These are phyloP conservation scores for Trypanosoma vivax DNA, from an alignment of 208 protist genomes.

Conservation along the genomic window DNA sequence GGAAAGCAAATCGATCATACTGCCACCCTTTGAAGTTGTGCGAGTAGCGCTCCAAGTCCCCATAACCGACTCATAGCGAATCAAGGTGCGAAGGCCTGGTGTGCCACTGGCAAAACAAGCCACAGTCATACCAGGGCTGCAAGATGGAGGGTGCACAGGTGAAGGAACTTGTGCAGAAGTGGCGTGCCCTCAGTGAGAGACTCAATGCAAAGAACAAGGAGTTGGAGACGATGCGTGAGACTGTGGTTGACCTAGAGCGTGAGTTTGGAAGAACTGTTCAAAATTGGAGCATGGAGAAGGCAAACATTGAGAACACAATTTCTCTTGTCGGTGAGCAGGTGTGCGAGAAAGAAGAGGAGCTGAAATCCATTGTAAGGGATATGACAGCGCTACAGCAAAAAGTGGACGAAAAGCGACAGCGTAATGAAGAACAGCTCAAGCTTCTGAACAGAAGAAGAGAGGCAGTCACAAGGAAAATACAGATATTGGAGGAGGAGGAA, in stretches of 20 bases:
- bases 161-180: constrained; percentile 67
- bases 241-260: constrained; percentile 37
- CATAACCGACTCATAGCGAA: too few species aligned
- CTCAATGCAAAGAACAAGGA: constrained; percentile 48
- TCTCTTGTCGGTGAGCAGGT: constrained; percentile 58
- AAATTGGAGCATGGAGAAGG: constrained; percentile 80
- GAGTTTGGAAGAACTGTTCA: constrained; percentile 46
- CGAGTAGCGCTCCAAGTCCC: too few species aligned
- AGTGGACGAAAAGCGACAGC: constrained; percentile 55
- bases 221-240: constrained; percentile 32
- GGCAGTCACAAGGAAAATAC: constrained; percentile 22
- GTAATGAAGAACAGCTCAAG: constrained; percentile 59
- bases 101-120: too few species aligned
- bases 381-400: constrained; percentile 52
- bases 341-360: constrained; percentile 49
- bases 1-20: too few species aligned
- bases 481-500: constrained; percentile 52
- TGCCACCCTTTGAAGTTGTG: too few species aligned
- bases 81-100: too few species aligned
- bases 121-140: too few species aligned
- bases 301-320: constrained; percentile 62
- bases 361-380: constrained; percentile 51
- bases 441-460: constrained; percentile 54
- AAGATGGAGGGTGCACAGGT: constrained; percentile 45
- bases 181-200: constrained; percentile 42